These are phyloP conservation scores for Pistacia vera DNA, from an alignment of 345 rosid genomes.

Conservation along the genomic window DNA sequence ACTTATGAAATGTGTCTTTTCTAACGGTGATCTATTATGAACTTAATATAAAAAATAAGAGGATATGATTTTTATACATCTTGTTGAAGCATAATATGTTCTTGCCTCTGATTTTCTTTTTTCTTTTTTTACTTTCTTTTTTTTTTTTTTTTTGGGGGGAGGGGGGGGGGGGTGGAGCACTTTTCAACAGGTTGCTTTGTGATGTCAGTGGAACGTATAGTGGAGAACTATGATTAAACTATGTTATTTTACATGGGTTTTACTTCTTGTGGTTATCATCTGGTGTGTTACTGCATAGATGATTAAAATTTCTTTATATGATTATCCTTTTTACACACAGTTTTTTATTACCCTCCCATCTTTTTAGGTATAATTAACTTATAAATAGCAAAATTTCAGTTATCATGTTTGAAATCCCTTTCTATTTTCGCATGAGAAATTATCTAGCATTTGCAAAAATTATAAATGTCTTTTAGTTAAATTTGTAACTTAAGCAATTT, in stretches of 20 bases:
- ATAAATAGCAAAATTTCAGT: too few relatives aligned
- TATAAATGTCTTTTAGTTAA: neutral
- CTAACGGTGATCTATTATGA: neutral
- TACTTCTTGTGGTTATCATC: neutral
- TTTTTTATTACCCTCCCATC: neutral
- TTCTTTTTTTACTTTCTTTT: too few relatives aligned
- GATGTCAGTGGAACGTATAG: neutral
- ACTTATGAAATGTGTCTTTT: neutral
- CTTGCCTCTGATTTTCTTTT: neutral
- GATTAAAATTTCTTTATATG: neutral
- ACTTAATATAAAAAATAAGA: neutral
- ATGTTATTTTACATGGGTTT: neutral
- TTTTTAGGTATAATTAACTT: too few relatives aligned
- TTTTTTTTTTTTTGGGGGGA: neutral
- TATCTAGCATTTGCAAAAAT: neutral
- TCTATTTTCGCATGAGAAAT: neutral
- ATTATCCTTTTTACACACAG: neutral
- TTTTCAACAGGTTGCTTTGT: neutral
- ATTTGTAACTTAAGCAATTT: neutral
- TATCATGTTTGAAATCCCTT: too few relatives aligned
- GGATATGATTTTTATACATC: neutral
- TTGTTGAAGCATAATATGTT: neutral
- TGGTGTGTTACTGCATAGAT: neutral
- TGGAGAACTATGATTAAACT: neutral
- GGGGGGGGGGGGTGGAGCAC: neutral